phyloP scores from a whole-genome alignment of 2,329 filamentous ascomycete genomes.

The Penicillium brevicompactum region DNA sequence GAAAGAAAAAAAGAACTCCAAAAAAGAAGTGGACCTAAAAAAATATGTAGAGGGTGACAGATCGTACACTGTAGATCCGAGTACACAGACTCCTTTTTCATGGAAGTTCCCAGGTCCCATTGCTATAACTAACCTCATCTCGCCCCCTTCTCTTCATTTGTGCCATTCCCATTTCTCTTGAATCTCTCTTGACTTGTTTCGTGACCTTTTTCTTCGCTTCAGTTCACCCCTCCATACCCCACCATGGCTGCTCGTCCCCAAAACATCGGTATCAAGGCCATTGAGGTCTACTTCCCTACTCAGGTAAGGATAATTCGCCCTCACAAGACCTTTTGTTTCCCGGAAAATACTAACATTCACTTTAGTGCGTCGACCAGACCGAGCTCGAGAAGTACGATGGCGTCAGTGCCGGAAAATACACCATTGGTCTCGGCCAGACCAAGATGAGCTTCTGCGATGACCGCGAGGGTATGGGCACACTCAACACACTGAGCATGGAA shows the following conservation, averaged over 20 bases:
- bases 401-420: constrained; percentile 81
- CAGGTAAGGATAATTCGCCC: constrained; percentile 61
- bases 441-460: constrained; percentile 94
- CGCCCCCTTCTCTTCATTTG: constrained; percentile 2
- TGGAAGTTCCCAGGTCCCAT: constrained; percentile 4
- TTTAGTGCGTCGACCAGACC: constrained; percentile 77
- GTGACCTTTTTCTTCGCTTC: constrained; percentile 5
- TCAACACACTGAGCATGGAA: not conserved
- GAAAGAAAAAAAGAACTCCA: not conserved
- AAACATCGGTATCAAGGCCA: constrained; percentile 91
- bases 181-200: constrained; percentile 1
- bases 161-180: constrained; percentile 3
- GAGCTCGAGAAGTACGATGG: constrained; percentile 88
- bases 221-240: constrained; percentile 17
- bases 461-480: constrained; percentile 67
- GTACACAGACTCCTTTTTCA: constrained; percentile 16
- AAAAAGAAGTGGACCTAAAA: constrained; percentile 5
- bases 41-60: constrained; percentile 23
- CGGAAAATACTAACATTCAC: constrained; percentile 12
- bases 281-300: constrained; percentile 84
- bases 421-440: constrained; percentile 86
- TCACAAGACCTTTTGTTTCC: not conserved
- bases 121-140: constrained; percentile 11
- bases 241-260: constrained; percentile 75
- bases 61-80: constrained; percentile 33